These are phyloP conservation scores for Aspergillus diversus DNA, from an alignment of 495 filamentous ascomycete genomes.

Conservation along the genomic window DNA sequence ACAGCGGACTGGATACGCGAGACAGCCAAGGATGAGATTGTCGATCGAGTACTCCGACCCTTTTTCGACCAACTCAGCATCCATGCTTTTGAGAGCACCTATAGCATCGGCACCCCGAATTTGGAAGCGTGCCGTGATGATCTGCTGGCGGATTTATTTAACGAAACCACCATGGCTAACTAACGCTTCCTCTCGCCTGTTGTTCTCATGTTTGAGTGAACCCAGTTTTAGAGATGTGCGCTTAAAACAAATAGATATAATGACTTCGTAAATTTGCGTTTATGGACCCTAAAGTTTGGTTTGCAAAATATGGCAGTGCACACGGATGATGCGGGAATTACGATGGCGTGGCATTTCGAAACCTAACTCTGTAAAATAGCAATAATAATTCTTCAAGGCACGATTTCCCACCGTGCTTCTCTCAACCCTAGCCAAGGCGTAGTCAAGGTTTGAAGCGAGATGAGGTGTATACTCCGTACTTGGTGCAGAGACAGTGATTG, in stretches of 20 bases:
- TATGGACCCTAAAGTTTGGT: too few species aligned
- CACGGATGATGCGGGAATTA: too few species aligned
- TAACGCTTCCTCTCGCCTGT: conserved; percentile 14
- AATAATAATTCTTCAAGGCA: too few species aligned
- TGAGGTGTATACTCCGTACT: not conserved
- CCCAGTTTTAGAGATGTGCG: too few species aligned
- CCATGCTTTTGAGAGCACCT: conserved; percentile 87
- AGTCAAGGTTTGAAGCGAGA: not conserved
- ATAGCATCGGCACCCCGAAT: conserved; percentile 77
- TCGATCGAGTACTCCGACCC: conserved; percentile 75
- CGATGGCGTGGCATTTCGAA: too few species aligned
- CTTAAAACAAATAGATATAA: too few species aligned
- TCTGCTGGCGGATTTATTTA: conserved; percentile 81
- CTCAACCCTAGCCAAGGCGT: not conserved
- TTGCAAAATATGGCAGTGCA: too few species aligned
- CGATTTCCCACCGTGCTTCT: too few species aligned
- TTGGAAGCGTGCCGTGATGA: conserved; percentile 66
- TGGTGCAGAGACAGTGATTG: conserved; percentile 15
- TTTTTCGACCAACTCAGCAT: conserved; percentile 93
- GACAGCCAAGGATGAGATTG: conserved; percentile 68
- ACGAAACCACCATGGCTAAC: conserved; percentile 64
- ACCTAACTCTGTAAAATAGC: too few species aligned
- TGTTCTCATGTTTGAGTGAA: conserved; percentile 1
- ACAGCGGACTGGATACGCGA: conserved; percentile 48
- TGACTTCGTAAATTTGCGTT: too few species aligned